Evolutionary conservation across 495 filamentous ascomycete genomes (phyloP), one percentile per base, ranked within the genome.

Genomic region (Lasiosphaeriaceae sp.): DNA sequence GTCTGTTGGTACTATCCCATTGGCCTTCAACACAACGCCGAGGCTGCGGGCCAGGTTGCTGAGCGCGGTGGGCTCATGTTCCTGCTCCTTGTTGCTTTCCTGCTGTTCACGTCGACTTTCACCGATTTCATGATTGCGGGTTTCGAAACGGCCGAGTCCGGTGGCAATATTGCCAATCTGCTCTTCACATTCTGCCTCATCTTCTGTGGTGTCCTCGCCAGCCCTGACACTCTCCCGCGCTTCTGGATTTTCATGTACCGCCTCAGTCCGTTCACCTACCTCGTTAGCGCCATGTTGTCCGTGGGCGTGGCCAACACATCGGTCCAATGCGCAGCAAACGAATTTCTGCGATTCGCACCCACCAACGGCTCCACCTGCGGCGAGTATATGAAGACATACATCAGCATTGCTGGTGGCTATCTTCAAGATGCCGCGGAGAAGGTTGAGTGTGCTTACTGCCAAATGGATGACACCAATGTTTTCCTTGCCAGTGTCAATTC

Each of bases 161-260:
- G 80, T 24, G 84, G 80, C 52, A 85, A 87, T 63, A 74, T 88
- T 47, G 83, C 82, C 50, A 84, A 85, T 59, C 62, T 90, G 54
- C 66, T 90, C 55, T 90, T 88, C 70, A 83, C 79, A 14, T 68
- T 91, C 11, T 83, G 80, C 62, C 66, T 87, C 59, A 83, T 87
- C 68, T 90, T 91, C 77, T 87, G 83, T 63, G 85, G 86, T 77
- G 87, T 92, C 47, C 81, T 92, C 58, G 83, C 86, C 52, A 77
- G 67, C 34, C 86, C 89, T 2, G 61, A 70, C 2, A 74, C 70
- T 2, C 71, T 91, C 24, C 88, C 88, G 11, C 68, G 80, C 11
- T 91, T 92, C 76, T 94, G 89, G 89, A 89, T 88, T 60, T 92
- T 91, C 76, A 89, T 92, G 86, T 90, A 92, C 68, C 84, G 85